Conservation (phyloP, 2,329 filamentous ascomycete genomes). For the Microcyclospora pomicola region DNA sequence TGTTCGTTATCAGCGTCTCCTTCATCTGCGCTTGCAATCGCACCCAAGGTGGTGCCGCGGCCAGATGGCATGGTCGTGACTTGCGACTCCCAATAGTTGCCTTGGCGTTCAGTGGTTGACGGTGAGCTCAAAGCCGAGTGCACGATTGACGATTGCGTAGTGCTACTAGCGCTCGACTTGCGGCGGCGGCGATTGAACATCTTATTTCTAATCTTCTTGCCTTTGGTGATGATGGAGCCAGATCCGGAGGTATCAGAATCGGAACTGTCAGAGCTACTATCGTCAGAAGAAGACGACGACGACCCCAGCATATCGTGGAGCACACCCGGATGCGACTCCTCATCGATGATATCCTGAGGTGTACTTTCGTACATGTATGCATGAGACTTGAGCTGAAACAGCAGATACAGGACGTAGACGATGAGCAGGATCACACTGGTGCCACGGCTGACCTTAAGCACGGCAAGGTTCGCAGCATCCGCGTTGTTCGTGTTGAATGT, state of each 20-base stretch:
- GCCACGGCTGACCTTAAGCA: conserved; percentile 69
- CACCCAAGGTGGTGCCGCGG: conserved; percentile 24
- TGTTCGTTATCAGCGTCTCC: conserved; percentile 40
- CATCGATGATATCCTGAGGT: conserved; percentile 83
- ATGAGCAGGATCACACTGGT: conserved; percentile 76
- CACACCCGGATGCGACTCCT: conserved; percentile 75
- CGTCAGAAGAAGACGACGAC: conserved; percentile 42
- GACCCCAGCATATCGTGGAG: conserved; percentile 69
- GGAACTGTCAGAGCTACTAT: conserved; percentile 29
- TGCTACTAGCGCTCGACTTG: conserved; percentile 63
- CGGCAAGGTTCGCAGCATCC: conserved; percentile 5
- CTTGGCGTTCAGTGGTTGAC: conserved; percentile 25
- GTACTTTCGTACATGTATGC: conserved; percentile 86
- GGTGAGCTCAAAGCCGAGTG: conserved; percentile 33
- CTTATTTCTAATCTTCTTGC: conserved; percentile 55
- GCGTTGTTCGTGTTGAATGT: conserved; percentile 45
- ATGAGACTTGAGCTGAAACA: conserved; percentile 88
- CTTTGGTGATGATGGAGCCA: conserved; percentile 45
- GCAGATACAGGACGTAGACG: conserved; percentile 68
- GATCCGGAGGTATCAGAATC: conserved; percentile 60
- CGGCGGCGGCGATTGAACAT: conserved; percentile 60
- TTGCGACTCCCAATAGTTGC: conserved; percentile 26
- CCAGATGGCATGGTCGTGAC: conserved; percentile 16
- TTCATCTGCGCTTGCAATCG: conserved; percentile 40
- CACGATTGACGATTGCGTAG: conserved; percentile 38